Percentiles rank a stretch among this genome's conserved stretches.
phyloP scores from a whole-genome alignment of 352 stramenopile species.

The Phytopythium ostracodes region DNA sequence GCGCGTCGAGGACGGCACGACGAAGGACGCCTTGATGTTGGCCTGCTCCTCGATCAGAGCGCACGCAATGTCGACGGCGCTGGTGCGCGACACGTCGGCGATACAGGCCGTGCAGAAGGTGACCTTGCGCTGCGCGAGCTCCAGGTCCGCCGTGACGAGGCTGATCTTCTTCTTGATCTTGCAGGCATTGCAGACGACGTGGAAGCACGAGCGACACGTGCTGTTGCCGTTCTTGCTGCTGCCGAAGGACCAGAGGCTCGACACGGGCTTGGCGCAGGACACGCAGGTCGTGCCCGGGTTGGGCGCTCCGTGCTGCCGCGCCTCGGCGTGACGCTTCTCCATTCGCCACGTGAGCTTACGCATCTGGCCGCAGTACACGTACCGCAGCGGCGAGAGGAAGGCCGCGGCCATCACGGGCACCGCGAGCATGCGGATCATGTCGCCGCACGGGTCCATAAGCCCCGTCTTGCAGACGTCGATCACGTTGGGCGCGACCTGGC shows the following conservation, averaged over 20 bases:
- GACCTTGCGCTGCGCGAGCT: slow-evolving; percentile 28
- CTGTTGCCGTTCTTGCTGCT: slow-evolving; percentile 18
- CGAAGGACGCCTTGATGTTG: not conserved
- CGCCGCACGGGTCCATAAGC: slow-evolving; percentile 25
- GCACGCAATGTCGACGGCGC: slow-evolving; percentile 22
- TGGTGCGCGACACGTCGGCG: slow-evolving; percentile 16
- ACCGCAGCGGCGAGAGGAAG: slow-evolving; percentile 30
- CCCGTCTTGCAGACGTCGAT: slow-evolving; percentile 43
- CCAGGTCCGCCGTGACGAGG: slow-evolving; percentile 28
- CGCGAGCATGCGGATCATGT: slow-evolving; percentile 36
- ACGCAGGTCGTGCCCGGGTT: slow-evolving; percentile 22
- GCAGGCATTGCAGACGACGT: slow-evolving; percentile 23
- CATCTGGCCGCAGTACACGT: slow-evolving; percentile 56
- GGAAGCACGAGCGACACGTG: slow-evolving; percentile 33
- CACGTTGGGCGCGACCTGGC: slow-evolving; percentile 33
- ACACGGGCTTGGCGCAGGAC: slow-evolving; percentile 16
- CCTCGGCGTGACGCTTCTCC: slow-evolving; percentile 27
- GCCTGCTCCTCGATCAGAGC: slow-evolving; percentile 24
- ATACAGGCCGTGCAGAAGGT: slow-evolving; percentile 30
- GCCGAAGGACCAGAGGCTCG: slow-evolving; percentile 19
- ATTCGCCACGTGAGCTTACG: slow-evolving; percentile 64
- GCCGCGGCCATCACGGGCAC: slow-evolving; percentile 33
- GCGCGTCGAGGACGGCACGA: not conserved
- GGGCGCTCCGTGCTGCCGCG: slow-evolving; percentile 18
- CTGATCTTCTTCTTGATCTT: slow-evolving; percentile 41